Conservation (phyloP, 1,284 basidiomycete genomes). For the Coniferiporia weirii region DNA sequence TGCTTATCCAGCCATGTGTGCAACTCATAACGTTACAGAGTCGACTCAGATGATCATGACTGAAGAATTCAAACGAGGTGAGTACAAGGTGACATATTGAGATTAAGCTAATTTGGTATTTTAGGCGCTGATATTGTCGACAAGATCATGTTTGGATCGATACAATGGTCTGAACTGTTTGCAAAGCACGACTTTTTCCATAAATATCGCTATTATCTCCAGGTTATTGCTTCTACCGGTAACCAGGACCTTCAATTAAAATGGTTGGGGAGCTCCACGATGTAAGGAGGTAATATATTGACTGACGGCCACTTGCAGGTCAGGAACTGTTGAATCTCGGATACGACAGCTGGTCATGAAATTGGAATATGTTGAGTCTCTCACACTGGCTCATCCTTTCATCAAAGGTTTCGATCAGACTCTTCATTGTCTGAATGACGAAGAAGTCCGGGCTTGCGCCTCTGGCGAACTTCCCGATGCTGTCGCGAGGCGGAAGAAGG, state of each 20-base stretch:
- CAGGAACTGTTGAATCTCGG: conserved; percentile 95
- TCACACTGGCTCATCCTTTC: conserved; percentile 92
- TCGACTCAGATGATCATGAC: conserved; percentile 98
- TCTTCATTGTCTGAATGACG: conserved; percentile 77
- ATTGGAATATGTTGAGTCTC: conserved; percentile 90
- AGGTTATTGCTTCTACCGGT: conserved; percentile 90
- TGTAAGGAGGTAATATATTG: conserved; percentile 5
- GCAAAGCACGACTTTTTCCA: conserved; percentile 95
- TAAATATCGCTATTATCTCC: conserved; percentile 97
- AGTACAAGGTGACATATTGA: conserved; percentile 17
- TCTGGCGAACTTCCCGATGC: conserved; percentile 79
- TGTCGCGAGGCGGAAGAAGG: conserved; percentile 68
- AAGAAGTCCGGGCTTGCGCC: conserved; percentile 86
- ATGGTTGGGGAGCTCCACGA: conserved; percentile 57
- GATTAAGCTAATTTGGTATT: conserved; percentile 5
- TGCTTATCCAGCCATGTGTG: conserved; percentile 99
- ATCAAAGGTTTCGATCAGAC: conserved; percentile 91
- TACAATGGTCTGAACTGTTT: conserved; percentile 92
- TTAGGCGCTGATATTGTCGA: conserved; percentile 90
- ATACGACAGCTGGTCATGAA: conserved; percentile 96
- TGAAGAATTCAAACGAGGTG: conserved; percentile 92
- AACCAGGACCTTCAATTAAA: conserved; percentile 86
- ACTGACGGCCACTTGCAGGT: conserved; percentile 41
- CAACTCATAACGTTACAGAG: conserved; percentile 95
- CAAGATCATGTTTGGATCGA: conserved; percentile 79